Conservation (phyloP, 345 rosid genomes). For the Hibiscus trionum region DNA sequence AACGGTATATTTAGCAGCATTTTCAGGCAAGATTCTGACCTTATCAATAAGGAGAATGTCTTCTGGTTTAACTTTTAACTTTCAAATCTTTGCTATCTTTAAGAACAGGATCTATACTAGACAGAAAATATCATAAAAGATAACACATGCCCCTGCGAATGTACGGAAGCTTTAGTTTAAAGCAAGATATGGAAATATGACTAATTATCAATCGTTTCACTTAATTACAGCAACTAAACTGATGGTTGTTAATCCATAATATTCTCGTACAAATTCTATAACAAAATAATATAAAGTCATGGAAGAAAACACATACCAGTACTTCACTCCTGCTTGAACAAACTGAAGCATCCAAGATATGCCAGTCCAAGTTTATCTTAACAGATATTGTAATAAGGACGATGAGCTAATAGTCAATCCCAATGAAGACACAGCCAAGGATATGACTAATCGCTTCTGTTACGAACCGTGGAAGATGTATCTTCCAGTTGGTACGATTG, state of each 20-base stretch:
- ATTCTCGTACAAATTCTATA: background rate
- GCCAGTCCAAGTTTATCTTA: background rate
- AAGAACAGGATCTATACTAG: background rate
- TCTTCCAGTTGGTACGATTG: constrained; percentile 3
- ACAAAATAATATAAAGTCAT: background rate
- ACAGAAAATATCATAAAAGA: background rate
- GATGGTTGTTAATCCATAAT: too few species aligned
- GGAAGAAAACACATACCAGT: background rate
- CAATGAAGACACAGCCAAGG: background rate
- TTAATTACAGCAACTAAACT: background rate
- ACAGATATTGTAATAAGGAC: background rate
- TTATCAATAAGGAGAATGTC: background rate
- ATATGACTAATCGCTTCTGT: background rate
- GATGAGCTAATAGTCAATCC: background rate
- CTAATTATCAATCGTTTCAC: background rate
- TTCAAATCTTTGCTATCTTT: background rate
- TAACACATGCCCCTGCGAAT: background rate
- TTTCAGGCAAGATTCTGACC: constrained; percentile 8
- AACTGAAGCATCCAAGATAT: constrained; percentile 8
- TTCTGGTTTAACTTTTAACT: background rate
- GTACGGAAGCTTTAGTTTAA: background rate
- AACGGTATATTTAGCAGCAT: background rate
- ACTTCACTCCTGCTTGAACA: background rate
- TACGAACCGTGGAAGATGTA: background rate
- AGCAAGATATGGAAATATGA: background rate